These are phyloP conservation scores for Mycena sanguinolenta DNA, from an alignment of 768 basidiomycete genomes.

Conservation along the genomic window DNA sequence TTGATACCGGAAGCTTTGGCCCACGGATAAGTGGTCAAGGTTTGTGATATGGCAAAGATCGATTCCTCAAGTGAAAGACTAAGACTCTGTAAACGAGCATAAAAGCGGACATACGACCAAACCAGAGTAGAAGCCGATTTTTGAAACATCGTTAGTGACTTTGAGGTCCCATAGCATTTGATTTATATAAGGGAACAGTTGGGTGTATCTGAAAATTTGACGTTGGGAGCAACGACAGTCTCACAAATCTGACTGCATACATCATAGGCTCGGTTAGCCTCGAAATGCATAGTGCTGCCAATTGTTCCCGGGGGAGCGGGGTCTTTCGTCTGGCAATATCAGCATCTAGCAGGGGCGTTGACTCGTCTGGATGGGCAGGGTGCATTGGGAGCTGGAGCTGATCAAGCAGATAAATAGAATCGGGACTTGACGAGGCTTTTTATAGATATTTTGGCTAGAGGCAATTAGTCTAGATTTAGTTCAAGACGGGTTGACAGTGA, in stretches of 20 bases:
- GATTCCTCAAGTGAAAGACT: constrained; percentile 64
- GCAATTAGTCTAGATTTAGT: too few relatives aligned
- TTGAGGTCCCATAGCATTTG: constrained; percentile 71
- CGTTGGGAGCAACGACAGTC: too few relatives aligned
- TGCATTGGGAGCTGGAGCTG: constrained; percentile 10
- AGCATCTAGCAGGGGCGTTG: constrained; percentile 46
- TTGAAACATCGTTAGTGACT: constrained; percentile 68
- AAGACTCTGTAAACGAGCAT: constrained; percentile 10
- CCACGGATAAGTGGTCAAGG: constrained; percentile 74
- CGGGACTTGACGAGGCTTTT: constrained; percentile 15
- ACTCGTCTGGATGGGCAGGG: constrained; percentile 34
- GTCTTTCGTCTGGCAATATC: constrained; percentile 51
- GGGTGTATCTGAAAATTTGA: too few relatives aligned
- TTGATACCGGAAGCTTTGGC: constrained; percentile 65
- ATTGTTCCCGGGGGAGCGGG: constrained; percentile 66
- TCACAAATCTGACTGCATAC: too few relatives aligned
- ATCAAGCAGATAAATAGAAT: constrained; percentile 8
- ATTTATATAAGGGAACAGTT: constrained; percentile 80
- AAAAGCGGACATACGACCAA: constrained; percentile 47
- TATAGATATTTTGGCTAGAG: too few relatives aligned
- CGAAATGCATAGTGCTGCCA: constrained; percentile 66
- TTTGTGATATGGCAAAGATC: constrained; percentile 71
- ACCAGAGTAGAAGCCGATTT: constrained; percentile 78
- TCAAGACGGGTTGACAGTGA: too few relatives aligned
- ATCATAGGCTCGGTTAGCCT: constrained; percentile 72